phyloP scores from a whole-genome alignment of 805 yeast species.

The Pichia scutulata region DNA sequence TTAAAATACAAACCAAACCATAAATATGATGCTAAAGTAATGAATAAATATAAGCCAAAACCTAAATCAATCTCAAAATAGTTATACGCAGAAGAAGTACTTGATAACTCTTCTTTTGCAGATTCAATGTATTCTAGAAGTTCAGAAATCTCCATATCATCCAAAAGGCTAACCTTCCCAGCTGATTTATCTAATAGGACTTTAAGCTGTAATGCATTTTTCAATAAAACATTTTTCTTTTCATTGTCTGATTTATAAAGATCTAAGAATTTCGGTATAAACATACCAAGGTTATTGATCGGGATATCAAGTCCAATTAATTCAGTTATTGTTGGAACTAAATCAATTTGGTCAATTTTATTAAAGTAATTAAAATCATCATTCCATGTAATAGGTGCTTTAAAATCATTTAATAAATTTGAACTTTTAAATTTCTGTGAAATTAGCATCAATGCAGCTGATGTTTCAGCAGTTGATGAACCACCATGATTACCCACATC shows the following conservation, averaged over 20 bases:
- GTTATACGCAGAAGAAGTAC: constrained; percentile 68
- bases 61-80: constrained; percentile 42
- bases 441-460: constrained; percentile 67
- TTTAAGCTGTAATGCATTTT: constrained; percentile 53
- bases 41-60: constrained; percentile 24
- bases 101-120: constrained; percentile 45
- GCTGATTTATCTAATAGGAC: constrained; percentile 37
- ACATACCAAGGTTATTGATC: constrained; percentile 63
- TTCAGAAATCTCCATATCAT: constrained; percentile 11
- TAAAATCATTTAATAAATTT: constrained; percentile 13
- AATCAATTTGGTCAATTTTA: constrained; percentile 56
- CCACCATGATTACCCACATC: constrained; percentile 97
- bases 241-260: constrained; percentile 37
- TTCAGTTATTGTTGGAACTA: constrained; percentile 62
- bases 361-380: constrained; percentile 46
- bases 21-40: constrained; percentile 26
- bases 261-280: constrained; percentile 50
- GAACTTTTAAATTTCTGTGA: constrained; percentile 48
- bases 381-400: constrained; percentile 33
- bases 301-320: constrained; percentile 63
- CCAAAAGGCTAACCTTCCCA: constrained; percentile 16
- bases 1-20: constrained; percentile 18
- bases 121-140: constrained; percentile 30
- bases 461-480: constrained; percentile 85
- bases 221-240: constrained; percentile 32